Conservation (phyloP, 768 basidiomycete genomes). For the Rhizopogon vesiculosus region DNA sequence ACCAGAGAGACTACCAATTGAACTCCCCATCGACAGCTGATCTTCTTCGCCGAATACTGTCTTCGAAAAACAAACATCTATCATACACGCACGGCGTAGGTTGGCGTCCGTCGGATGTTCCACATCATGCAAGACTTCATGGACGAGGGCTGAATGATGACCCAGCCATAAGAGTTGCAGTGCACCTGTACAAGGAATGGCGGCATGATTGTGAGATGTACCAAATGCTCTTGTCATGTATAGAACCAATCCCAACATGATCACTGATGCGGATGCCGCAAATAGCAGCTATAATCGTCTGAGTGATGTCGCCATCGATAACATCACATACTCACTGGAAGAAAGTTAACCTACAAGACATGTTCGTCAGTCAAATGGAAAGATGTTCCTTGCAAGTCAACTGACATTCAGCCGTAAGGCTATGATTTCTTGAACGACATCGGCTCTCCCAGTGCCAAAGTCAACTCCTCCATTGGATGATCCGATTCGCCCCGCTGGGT, state of each 20-base stretch:
- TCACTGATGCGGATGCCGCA: neutral
- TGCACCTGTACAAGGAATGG: neutral
- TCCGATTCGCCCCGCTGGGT: neutral
- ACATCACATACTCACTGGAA: neutral
- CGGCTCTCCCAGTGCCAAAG: neutral
- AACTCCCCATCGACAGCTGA: neutral
- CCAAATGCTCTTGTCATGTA: neutral
- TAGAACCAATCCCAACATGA: neutral
- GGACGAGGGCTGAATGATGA: neutral
- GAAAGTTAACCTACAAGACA: neutral
- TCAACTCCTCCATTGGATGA: neutral
- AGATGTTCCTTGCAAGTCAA: neutral
- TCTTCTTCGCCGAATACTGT: neutral
- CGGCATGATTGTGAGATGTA: neutral
- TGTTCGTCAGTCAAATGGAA: neutral
- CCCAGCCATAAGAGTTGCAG: conserved; percentile 2
- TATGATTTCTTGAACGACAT: neutral
- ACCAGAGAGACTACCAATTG: neutral
- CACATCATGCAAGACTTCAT: neutral
- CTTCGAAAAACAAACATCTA: neutral
- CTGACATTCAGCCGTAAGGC: neutral
- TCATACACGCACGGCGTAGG: neutral
- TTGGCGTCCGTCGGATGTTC: neutral
- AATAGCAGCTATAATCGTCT: neutral
- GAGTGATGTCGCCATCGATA: too few species aligned